These are phyloP conservation scores for Trichophyton mentagrophytes DNA, from an alignment of 2,329 filamentous ascomycete genomes.

Conservation along the genomic window DNA sequence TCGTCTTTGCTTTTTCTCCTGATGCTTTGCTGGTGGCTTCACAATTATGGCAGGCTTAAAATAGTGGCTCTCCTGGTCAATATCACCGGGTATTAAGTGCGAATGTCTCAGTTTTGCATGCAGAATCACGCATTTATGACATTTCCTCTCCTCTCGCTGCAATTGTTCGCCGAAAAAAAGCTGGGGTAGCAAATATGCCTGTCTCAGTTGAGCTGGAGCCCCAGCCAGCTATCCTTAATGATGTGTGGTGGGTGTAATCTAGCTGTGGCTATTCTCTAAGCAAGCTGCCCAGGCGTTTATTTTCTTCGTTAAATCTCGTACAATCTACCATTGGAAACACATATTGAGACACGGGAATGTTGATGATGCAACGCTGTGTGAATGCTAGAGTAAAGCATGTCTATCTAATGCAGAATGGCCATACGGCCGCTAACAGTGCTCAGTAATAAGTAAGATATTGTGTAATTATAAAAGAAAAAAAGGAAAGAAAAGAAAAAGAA, in stretches of 20 bases:
- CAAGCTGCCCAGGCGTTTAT: too few relatives aligned
- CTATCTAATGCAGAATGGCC: not conserved
- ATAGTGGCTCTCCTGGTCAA: not conserved
- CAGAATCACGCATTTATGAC: not conserved
- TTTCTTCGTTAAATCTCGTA: too few relatives aligned
- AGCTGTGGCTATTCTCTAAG: too few relatives aligned
- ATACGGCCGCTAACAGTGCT: not conserved
- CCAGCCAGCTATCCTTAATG: not conserved
- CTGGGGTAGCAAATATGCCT: not conserved
- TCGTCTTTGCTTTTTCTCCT: not conserved
- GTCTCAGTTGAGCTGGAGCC: not conserved
- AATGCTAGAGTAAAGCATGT: not conserved
- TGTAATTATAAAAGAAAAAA: not conserved
- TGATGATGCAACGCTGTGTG: not conserved
- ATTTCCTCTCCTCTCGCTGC: not conserved
- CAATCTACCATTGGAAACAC: not conserved
- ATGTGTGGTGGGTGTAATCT: too few relatives aligned
- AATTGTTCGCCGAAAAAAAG: not conserved
- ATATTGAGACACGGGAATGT: not conserved
- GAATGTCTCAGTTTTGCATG: not conserved
- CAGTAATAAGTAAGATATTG: too few relatives aligned
- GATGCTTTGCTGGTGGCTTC: not conserved
- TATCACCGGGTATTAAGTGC: not conserved
- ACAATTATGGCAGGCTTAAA: not conserved
- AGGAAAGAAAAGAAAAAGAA: not conserved